phyloP scores from a whole-genome alignment of 805 yeast genomes.

The Lipomyces mesembrius region DNA sequence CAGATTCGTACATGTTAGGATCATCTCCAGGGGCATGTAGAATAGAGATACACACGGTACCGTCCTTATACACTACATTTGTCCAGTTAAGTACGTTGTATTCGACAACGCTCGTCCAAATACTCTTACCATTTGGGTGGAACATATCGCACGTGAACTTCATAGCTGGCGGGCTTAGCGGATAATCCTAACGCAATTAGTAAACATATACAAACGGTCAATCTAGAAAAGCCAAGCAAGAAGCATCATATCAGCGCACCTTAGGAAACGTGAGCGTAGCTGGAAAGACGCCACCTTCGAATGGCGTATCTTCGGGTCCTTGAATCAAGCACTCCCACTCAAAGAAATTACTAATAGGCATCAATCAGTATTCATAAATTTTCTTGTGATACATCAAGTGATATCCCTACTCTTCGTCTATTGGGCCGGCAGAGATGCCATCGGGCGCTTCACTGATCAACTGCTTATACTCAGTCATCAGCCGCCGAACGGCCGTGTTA shows the following conservation, averaged over 20 bases:
- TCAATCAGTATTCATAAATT: constrained; percentile 2
- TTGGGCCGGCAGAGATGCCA: constrained; percentile 93
- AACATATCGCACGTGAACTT: constrained; percentile 77
- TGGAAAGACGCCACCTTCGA: constrained; percentile 85
- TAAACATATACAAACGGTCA: neutral
- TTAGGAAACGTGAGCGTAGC: constrained; percentile 72
- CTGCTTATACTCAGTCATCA: constrained; percentile 88
- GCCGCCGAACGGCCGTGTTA: constrained; percentile 79
- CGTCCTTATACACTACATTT: constrained; percentile 74
- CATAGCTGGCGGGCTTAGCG: constrained; percentile 78
- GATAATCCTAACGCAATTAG: constrained; percentile 58
- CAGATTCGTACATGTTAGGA: constrained; percentile 91
- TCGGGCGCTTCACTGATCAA: constrained; percentile 86
- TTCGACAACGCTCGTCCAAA: neutral
- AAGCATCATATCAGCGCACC: constrained; percentile 15
- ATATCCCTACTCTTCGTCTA: constrained; percentile 57
- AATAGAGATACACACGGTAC: constrained; percentile 94
- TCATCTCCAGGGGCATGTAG: constrained; percentile 97
- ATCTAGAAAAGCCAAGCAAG: neutral
- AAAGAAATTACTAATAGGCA: constrained; percentile 53
- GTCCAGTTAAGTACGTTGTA: neutral
- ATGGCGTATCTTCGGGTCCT: constrained; percentile 84
- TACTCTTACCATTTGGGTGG: constrained; percentile 73
- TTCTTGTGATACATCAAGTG: neutral
- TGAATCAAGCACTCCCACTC: constrained; percentile 83